Conservation (phyloP, 2,329 filamentous ascomycete species). For the Capronia epimyces region DNA sequence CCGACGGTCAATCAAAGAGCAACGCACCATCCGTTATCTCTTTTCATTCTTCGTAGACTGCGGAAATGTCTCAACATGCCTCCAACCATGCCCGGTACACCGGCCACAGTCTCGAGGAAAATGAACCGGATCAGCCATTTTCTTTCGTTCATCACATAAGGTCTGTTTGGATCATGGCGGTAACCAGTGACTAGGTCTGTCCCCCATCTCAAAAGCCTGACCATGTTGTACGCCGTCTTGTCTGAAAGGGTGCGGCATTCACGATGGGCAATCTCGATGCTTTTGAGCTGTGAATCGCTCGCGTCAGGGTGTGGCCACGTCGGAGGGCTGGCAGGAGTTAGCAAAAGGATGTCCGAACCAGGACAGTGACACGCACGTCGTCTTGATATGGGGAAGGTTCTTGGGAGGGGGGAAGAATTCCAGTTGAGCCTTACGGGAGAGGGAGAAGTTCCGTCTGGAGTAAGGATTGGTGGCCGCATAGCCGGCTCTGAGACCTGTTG, state of each 20-base stretch:
- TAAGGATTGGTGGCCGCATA: slow-evolving; percentile 19
- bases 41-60: slow-evolving; percentile 75
- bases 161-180: slow-evolving; percentile 62
- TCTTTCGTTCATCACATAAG: slow-evolving; percentile 67
- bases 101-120: slow-evolving; percentile 90
- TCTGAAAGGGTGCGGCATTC: slow-evolving; percentile 68
- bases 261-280: slow-evolving; percentile 70
- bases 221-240: slow-evolving; percentile 68
- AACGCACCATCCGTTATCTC: slow-evolving; percentile 77
- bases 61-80: slow-evolving; percentile 88
- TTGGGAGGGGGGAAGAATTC: slow-evolving; percentile 55
- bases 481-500: slow-evolving; percentile 28
- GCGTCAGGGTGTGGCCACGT: slow-evolving; percentile 43
- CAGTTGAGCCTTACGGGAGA: slow-evolving; percentile 35
- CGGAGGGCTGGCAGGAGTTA: slow-evolving; percentile 35
- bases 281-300: slow-evolving; percentile 71
- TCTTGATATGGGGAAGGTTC: slow-evolving; percentile 45
- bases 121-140: slow-evolving; percentile 90
- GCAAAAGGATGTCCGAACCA: slow-evolving; percentile 2
- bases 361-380: slow-evolving; percentile 17
- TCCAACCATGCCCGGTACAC: slow-evolving; percentile 93
- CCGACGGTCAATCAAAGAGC: background rate
- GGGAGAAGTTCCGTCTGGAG: slow-evolving; percentile 35
- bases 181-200: slow-evolving; percentile 80
- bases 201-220: slow-evolving; percentile 68